phyloP scores from a whole-genome alignment of 2,329 filamentous ascomycete species.

The Hypoxylon sp. region DNA sequence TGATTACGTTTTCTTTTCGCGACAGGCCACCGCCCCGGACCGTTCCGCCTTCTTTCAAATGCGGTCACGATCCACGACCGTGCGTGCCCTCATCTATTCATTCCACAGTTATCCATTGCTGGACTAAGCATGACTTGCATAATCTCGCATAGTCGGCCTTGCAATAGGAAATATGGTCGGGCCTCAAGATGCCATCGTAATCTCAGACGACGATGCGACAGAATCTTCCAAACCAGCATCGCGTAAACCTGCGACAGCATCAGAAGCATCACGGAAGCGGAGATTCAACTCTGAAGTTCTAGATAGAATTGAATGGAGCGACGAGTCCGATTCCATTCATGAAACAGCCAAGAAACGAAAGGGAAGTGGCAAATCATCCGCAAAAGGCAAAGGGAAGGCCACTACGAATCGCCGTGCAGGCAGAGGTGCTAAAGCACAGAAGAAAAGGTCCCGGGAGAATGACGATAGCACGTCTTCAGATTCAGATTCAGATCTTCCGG shows the following conservation, averaged over 20 bases:
- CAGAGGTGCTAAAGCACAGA: conserved; percentile 28
- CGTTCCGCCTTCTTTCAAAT: neutral
- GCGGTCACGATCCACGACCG: neutral
- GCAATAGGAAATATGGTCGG: conserved; percentile 36
- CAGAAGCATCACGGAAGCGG: conserved; percentile 41
- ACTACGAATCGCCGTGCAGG: conserved; percentile 28
- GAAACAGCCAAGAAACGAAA: conserved; percentile 46
- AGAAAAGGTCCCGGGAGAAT: conserved; percentile 35
- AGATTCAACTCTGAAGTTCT: conserved; percentile 35
- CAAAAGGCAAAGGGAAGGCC: conserved; percentile 44
- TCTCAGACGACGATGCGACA: conserved; percentile 49
- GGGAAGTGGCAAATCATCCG: conserved; percentile 25
- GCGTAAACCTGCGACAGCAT: conserved; percentile 9
- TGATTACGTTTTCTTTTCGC: conserved; percentile 24
- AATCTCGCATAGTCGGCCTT: neutral
- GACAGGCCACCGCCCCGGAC: neutral
- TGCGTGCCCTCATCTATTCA: conserved; percentile 1
- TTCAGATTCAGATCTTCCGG: conserved; percentile 59
- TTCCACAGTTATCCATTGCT: neutral
- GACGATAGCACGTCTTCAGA: conserved; percentile 55
- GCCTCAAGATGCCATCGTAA: conserved; percentile 39
- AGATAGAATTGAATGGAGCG: conserved; percentile 47
- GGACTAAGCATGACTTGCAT: conserved; percentile 32
- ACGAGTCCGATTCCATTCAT: conserved; percentile 45
- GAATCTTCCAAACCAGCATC: conserved; percentile 44